Evolutionary conservation across 768 basidiomycete genomes (phyloP).

Genomic region (Filobasidium wieringae): DNA sequence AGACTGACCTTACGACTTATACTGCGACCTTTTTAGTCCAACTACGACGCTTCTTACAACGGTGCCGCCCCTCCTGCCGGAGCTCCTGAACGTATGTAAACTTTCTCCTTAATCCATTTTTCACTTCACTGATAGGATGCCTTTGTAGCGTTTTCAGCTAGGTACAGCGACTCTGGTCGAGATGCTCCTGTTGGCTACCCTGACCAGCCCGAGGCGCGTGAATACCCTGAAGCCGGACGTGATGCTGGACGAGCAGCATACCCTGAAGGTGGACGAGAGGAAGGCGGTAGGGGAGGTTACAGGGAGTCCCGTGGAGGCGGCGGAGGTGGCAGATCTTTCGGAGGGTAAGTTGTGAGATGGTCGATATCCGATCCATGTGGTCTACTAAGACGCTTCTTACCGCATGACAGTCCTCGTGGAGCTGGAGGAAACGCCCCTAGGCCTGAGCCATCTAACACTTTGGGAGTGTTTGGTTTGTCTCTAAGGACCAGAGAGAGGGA

Average conservation of each 20-base stretch:
- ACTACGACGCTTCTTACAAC: background rate
- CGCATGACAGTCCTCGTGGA: background rate
- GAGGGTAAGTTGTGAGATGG: background rate
- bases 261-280: background rate
- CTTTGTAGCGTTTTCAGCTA: too few relatives aligned
- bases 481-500: slow-evolving; percentile 89
- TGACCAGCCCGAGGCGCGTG: background rate
- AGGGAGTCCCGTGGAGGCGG: background rate
- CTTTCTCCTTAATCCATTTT: too few relatives aligned
- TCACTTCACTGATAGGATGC: too few relatives aligned
- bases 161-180: background rate
- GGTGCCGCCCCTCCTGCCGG: background rate
- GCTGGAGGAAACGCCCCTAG: background rate
- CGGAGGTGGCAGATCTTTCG: background rate
- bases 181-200: background rate
- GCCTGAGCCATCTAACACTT: slow-evolving; percentile 42
- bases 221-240: background rate
- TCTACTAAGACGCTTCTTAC: background rate
- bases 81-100: background rate
- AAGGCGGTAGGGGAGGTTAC: background rate
- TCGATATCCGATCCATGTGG: background rate
- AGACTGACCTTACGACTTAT: background rate
- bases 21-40: background rate
- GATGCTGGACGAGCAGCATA: background rate
- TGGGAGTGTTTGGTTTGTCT: slow-evolving; percentile 97